Percentiles rank a stretch among this genome's conserved stretches.
Evolutionary conservation across 345 rosid genomes (phyloP).

Genomic region (Salix purpurea): DNA sequence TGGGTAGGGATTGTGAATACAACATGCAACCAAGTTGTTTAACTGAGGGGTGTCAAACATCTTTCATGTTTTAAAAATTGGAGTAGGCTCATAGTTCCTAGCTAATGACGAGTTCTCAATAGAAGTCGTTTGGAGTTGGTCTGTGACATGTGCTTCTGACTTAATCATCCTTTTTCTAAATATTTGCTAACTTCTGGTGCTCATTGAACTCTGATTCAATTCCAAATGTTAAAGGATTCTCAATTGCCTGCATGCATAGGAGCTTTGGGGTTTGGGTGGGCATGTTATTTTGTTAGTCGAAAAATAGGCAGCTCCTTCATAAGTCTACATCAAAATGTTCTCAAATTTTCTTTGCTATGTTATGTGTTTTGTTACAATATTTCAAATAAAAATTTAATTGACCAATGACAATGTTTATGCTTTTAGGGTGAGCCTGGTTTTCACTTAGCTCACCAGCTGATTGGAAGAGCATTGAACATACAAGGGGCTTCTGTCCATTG

Average conservation of each 20-base stretch:
- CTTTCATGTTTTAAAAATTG: not conserved
- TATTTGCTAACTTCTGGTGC: not conserved
- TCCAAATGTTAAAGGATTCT: not conserved
- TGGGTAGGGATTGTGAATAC: not conserved
- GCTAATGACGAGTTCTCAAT: not conserved
- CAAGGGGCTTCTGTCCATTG: slow-evolving; percentile 87
- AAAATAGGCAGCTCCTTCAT: not conserved
- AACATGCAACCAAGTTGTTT: not conserved
- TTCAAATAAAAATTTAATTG: slow-evolving; percentile 1
- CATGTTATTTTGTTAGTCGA: not conserved
- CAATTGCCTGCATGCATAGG: not conserved
- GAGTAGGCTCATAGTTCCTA: not conserved
- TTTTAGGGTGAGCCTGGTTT: slow-evolving; percentile 84
- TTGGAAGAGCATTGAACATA: slow-evolving; percentile 58
- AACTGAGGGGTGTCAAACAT: not conserved
- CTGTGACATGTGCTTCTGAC: not conserved
- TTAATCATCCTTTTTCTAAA: not conserved
- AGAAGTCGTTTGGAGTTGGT: not conserved
- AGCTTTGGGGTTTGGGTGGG: not conserved
- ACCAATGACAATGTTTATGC: slow-evolving; percentile 4
- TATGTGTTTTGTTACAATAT: not conserved
- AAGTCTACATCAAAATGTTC: not conserved
- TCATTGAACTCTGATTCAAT: not conserved
- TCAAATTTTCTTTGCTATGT: not conserved
- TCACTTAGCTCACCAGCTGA: slow-evolving; percentile 52